Evolutionary conservation across 306 rosid species (phyloP).

Genomic region (Cucumis melo): DNA sequence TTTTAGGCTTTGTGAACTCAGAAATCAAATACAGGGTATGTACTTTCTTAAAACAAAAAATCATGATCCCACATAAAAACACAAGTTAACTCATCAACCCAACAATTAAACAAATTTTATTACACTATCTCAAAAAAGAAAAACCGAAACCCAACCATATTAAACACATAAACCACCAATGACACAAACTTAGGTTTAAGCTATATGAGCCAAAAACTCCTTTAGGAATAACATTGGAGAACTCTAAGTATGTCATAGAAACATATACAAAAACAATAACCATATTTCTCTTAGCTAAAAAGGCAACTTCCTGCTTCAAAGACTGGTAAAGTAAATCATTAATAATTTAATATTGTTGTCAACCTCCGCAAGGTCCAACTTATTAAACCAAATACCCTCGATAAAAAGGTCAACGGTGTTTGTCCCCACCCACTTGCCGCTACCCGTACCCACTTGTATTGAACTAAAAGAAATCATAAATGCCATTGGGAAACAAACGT

Average conservation of each 20-base stretch:
- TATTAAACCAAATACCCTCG: too few relatives aligned
- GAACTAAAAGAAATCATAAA: not conserved
- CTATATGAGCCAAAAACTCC: not conserved
- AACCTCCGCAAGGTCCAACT: too few relatives aligned
- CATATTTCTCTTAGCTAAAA: not conserved
- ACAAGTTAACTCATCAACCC: not conserved
- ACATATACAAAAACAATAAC: not conserved
- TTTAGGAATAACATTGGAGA: not conserved
- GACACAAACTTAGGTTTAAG: not conserved
- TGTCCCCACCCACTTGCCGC: too few relatives aligned
- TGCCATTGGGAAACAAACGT: not conserved
- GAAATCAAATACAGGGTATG: not conserved
- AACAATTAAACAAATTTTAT: not conserved
- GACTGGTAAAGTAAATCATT: too few relatives aligned
- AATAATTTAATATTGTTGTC: too few relatives aligned
- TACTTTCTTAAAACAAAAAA: not conserved
- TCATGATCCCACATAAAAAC: not conserved
- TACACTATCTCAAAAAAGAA: not conserved
- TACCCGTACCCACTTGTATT: too few relatives aligned
- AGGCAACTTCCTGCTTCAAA: not conserved
- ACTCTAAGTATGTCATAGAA: not conserved
- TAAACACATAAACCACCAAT: too few relatives aligned
- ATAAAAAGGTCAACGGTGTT: too few relatives aligned
- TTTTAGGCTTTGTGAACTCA: not conserved
- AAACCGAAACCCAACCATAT: not conserved